Evolutionary conservation across 495 filamentous ascomycete genomes (phyloP).

Genomic region (Daldinia decipiens): DNA sequence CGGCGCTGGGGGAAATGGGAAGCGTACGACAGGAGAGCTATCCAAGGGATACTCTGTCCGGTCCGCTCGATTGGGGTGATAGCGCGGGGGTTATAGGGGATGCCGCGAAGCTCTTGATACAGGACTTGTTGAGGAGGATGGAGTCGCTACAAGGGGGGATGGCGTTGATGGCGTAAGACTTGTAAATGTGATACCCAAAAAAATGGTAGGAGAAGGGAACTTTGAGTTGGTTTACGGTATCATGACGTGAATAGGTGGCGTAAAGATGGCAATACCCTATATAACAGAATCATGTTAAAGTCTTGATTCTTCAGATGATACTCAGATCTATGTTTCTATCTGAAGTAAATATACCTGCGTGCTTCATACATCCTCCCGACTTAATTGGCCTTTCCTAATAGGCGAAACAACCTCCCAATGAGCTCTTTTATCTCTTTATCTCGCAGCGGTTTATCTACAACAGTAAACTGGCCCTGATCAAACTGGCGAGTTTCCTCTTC

Average conservation of each 20-base stretch:
- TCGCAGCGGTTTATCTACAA: neutral
- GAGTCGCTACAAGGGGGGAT: neutral
- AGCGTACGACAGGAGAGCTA: neutral
- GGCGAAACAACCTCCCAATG: neutral
- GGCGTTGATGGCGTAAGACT: neutral
- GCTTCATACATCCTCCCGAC: neutral
- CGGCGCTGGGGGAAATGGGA: neutral
- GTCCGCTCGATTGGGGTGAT: neutral
- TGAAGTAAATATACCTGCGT: neutral
- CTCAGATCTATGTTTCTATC: neutral
- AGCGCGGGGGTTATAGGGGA: neutral
- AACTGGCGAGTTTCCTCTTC: conserved; percentile 1
- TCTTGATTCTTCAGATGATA: neutral
- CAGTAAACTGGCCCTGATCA: neutral
- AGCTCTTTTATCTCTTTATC: conserved; percentile 1
- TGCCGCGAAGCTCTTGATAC: neutral
- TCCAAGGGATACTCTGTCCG: neutral
- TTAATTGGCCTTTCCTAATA: neutral
- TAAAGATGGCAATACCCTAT: neutral
- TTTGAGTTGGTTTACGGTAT: neutral
- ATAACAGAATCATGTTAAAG: neutral
- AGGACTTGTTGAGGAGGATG: neutral
- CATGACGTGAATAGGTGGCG: neutral
- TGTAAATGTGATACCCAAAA: neutral
- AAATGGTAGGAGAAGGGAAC: neutral